phyloP scores from a whole-genome alignment of 345 rosid species.

The Kernera saxatilis region DNA sequence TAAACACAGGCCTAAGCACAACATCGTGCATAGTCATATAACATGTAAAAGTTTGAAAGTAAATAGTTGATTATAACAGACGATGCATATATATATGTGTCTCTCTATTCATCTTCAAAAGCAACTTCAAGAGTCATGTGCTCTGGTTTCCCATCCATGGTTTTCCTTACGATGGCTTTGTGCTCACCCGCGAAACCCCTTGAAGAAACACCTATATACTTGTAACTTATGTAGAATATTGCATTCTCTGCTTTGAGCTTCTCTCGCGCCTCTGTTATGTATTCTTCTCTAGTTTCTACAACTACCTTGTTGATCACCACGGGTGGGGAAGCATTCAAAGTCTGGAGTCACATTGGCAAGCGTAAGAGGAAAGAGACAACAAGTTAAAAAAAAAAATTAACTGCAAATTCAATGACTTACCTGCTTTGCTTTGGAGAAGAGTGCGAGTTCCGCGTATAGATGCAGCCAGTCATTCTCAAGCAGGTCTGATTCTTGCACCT shows the following conservation, averaged over 20 bases:
- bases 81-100: too few relatives aligned
- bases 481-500: conserved; percentile 5
- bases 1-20: too few relatives aligned
- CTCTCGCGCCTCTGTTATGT: not conserved
- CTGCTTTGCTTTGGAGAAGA: not conserved
- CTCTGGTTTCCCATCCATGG: conserved; percentile 3
- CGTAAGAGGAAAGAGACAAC: too few relatives aligned
- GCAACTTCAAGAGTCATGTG: conserved; percentile 12
- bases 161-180: not conserved
- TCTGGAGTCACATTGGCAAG: too few relatives aligned
- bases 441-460: not conserved
- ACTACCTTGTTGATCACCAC: conserved; percentile 1
- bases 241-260: conserved; percentile 3
- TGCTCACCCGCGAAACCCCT: too few relatives aligned
- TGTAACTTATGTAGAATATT: conserved; percentile 11
- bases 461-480: conserved; percentile 14
- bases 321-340: not conserved
- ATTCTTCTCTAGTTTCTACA: conserved; percentile 4
- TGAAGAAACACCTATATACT: too few relatives aligned
- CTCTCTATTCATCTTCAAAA: too few relatives aligned
- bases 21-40: too few relatives aligned
- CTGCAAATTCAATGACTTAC: conserved; percentile 13
- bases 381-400: too few relatives aligned
- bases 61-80: too few relatives aligned
- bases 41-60: too few relatives aligned